Conservation (phyloP, 2,329 filamentous ascomycete species). For the Knufia petricola region DNA sequence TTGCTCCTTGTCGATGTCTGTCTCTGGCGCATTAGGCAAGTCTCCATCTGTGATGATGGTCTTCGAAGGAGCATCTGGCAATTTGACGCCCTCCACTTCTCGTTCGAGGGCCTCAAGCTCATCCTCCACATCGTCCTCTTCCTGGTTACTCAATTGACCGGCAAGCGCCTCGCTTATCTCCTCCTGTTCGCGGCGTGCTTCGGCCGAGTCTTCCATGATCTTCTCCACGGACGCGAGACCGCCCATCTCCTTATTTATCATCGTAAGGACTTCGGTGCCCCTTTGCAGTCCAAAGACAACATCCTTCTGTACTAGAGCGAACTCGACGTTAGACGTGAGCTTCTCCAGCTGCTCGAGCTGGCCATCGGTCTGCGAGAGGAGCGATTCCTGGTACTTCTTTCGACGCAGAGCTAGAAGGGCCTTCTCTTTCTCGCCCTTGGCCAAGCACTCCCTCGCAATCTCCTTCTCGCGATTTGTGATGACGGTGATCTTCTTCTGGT, state of each 20-base stretch:
- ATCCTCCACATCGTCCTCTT: conserved; percentile 96
- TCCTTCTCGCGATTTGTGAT: conserved; percentile 81
- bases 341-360: conserved; percentile 92
- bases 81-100: conserved; percentile 40
- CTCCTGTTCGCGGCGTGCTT: conserved; percentile 88
- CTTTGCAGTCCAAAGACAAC: conserved; percentile 86
- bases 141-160: conserved; percentile 79
- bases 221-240: conserved; percentile 90
- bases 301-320: conserved; percentile 93
- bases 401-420: conserved; percentile 81
- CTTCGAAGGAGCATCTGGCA: conserved; percentile 27
- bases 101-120: conserved; percentile 74
- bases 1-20: conserved; percentile 25
- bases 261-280: conserved; percentile 76
- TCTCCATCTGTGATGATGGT: conserved; percentile 21
- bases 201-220: conserved; percentile 83
- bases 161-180: conserved; percentile 89
- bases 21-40: conserved; percentile 33
- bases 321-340: conserved; percentile 81
- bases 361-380: conserved; percentile 78
- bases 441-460: conserved; percentile 74
- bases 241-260: conserved; percentile 93
- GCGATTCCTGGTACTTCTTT: conserved; percentile 93
- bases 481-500: conserved; percentile 79
- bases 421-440: conserved; percentile 65